A percentile compares a stretch with the other conserved stretches of the same genome.
phyloP scores from a whole-genome alignment of 2,329 filamentous ascomycete species.

The Coniochaeta sp. region DNA sequence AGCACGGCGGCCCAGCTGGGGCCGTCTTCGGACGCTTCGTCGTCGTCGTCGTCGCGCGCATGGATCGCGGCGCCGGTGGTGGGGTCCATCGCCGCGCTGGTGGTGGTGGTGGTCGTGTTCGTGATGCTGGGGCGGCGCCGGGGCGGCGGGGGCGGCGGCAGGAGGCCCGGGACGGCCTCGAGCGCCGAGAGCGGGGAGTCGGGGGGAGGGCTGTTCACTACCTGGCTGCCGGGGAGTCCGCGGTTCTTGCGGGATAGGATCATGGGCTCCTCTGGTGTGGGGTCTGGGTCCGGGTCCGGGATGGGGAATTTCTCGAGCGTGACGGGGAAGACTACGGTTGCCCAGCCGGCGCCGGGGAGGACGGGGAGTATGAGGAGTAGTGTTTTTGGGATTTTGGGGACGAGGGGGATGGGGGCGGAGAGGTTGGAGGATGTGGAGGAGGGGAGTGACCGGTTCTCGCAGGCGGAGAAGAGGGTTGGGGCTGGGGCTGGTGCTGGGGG shows the following conservation, averaged over 20 bases:
- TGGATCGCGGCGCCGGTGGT: conserved; percentile 27
- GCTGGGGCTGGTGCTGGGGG: not conserved
- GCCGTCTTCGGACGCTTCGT: not conserved
- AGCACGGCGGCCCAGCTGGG: not conserved
- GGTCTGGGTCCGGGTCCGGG: conserved; percentile 6
- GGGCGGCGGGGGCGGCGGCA: conserved; percentile 11
- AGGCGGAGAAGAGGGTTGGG: not conserved
- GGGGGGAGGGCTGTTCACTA: conserved; percentile 5
- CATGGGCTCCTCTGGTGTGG: not conserved
- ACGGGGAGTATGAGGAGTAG: conserved; percentile 9
- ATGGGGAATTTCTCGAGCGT: conserved; percentile 15
- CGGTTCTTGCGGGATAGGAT: conserved; percentile 1
- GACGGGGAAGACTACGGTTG: conserved; percentile 4
- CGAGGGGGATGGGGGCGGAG: conserved; percentile 15
- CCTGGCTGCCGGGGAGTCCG: conserved; percentile 8
- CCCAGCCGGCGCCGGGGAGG: not conserved
- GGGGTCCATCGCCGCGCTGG: conserved; percentile 21
- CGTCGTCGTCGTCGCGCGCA: conserved; percentile 7
- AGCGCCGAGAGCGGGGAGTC: not conserved
- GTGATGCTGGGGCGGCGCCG: conserved; percentile 21
- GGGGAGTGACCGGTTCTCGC: not conserved
- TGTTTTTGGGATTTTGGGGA: conserved; percentile 6
- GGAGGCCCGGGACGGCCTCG: not conserved
- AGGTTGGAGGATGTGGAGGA: conserved; percentile 17
- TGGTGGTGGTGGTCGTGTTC: conserved; percentile 21